These are phyloP conservation scores for Triticum turgidum DNA, from an alignment of 176 grass and related monocot genomes.

Conservation along the genomic window DNA sequence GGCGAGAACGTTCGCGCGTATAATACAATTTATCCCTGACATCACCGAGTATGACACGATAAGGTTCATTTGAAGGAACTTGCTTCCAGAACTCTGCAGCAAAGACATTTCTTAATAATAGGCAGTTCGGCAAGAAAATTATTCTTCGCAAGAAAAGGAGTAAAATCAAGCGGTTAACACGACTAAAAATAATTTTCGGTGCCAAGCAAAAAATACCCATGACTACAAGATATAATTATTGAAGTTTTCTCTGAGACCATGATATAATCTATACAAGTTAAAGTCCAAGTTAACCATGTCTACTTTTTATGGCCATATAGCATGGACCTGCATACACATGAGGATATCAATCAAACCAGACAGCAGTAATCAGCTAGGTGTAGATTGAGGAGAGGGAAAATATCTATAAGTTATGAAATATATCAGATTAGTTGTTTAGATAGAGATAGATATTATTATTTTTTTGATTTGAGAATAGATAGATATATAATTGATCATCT, in stretches of 20 bases:
- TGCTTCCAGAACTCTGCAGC: constrained; percentile 96
- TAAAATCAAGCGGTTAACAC: background rate
- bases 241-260: background rate
- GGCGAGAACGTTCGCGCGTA: constrained; percentile 81
- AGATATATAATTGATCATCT: no score
- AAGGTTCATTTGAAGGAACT: constrained; percentile 89
- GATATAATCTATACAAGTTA: no score
- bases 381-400: background rate
- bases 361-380: background rate
- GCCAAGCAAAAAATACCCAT: background rate
- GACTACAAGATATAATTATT: background rate
- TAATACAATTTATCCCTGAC: constrained; percentile 94
- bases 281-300: background rate
- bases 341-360: background rate
- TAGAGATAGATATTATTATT: no score
- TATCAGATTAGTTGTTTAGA: no score
- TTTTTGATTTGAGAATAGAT: no score
- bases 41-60: constrained; percentile 94
- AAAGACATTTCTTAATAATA: constrained; percentile 33
- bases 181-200: background rate
- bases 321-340: background rate
- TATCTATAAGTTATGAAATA: no score
- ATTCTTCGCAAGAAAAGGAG: background rate
- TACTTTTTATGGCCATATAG: background rate
- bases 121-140: constrained; percentile 13